Evolutionary conservation across 805 yeast species (phyloP), one percentile per base, ranked within the genome.

Genomic region (Wickerhamiella dianesei): DNA sequence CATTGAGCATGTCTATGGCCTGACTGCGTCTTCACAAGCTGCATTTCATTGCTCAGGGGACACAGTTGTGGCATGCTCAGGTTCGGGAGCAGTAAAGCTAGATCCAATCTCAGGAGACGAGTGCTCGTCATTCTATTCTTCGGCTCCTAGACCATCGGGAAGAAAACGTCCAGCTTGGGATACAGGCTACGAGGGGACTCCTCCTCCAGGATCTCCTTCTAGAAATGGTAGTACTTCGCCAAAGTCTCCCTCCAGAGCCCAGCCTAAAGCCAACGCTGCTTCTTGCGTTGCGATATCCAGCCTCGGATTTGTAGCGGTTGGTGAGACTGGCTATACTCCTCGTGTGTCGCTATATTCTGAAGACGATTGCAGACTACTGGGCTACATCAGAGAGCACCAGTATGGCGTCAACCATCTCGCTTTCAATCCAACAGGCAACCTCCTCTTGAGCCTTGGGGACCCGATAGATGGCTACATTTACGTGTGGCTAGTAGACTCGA

Each of bases 281-380:
- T 75, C 82, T 49, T 57, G 80, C n/a, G 74, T 78, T 2, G 62
- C 80, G 3, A 72, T 84, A 0, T 76, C 81, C 0, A 73, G 75
- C 56, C 69, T 66, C 36, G 67, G 61, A 41, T 53, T 75, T 3
- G 59, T 82, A 21, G 86, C 86, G 0, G 75, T 80, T 14, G 89
- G 89, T 2, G 89, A 82, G 56, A 60, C 71, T 0, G 88, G 88
- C 0, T 78, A 77, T 50, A 76, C 72, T 52, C 89, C 89, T 1
- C 65, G 87, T 17, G 69, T 82, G 1, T 61, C 79, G 18, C 14
- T 70, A 70, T 50, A 56, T 65, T 49, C 47, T 41, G 43, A 39
- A 5, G 6, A 12, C 3, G 13, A 44, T 12, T 56, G 63, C 3
- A 60, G 57, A n/a, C 83, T 85, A 1, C 59, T 78, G 4, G 73